Evolutionary conservation across 1,139 yeast species (phyloP), one percentile per base, ranked within the genome.

Genomic region (Kazachstania sp.): DNA sequence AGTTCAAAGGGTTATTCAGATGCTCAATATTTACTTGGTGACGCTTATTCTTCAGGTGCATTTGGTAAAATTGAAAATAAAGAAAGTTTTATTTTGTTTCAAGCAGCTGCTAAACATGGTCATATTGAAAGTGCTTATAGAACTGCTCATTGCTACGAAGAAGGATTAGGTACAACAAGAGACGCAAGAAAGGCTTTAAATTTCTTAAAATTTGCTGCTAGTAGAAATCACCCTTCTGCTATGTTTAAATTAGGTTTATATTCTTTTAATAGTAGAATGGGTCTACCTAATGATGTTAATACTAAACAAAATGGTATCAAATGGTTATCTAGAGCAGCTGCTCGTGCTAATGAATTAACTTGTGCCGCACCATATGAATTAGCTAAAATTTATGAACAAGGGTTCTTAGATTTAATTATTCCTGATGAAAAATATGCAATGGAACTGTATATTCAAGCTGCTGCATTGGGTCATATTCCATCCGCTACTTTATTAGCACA

Each of bases 321-420:
- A 64, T 92, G 98, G 98, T 71, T 92, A 49, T 78, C 86, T 37
- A 77, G 97, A 51, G 95, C 96, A 0, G 77, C 86, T 20, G 86
- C 86, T 44, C 79, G 78, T 42, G 96, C 97, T 9, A 85, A 79
- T 51, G 95, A 86, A 60, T 71, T 86, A 42, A 86, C 86, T 45
- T 85, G 90, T 41, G 95, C 90, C 26, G 97, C 97, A 0, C 97
- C 97, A 0, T 90, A 78, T 63, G 97, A 92, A 66, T 72, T 92
- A 53, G 97, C 88, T 11, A 81, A 83, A 62, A 85, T 92, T 48
- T 84, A 86, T 63, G 85, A 83, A 58, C 70, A 76, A 31, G 98
- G 98, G 3, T 90, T 85, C 66, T 71, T 80, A 56, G 98, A 92
- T 70, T 81, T 92, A 49, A 80, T 92, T 16, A 84, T 92, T 54